Percentiles rank a stretch among this genome's conserved stretches.
Conservation (phyloP, 2,329 filamentous ascomycete genomes). For the Xylariaceae sp. region DNA sequence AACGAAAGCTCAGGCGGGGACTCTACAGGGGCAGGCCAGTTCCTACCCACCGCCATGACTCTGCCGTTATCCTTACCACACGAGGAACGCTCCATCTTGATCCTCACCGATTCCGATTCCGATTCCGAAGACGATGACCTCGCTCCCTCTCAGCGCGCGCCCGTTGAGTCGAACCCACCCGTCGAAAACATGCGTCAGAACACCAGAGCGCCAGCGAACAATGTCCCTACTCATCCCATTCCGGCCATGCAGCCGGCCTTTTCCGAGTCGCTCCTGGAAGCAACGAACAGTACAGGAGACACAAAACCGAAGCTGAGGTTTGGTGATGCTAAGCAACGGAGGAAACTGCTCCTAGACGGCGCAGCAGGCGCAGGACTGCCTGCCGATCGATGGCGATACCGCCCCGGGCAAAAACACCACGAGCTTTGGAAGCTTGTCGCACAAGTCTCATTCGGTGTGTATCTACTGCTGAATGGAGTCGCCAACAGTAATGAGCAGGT, state of each 20-base stretch:
- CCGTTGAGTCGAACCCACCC: constrained; percentile 18
- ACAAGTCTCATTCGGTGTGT: constrained; percentile 90
- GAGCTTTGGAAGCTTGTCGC: constrained; percentile 85
- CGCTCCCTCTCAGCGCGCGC: constrained; percentile 19
- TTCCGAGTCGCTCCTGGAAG: constrained; percentile 73
- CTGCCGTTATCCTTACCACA: constrained; percentile 28
- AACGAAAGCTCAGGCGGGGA: constrained; percentile 2
- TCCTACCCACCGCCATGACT: constrained; percentile 24
- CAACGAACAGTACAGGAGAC: constrained; percentile 44
- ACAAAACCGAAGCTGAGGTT: constrained; percentile 49
- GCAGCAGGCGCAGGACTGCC: constrained; percentile 64
- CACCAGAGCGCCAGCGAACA: constrained; percentile 29
- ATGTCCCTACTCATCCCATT: constrained; percentile 59
- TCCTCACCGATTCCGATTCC: constrained; percentile 26
- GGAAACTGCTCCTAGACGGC: constrained; percentile 62
- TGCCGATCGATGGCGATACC: constrained; percentile 69
- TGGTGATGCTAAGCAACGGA: constrained; percentile 55
- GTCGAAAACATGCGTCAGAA: constrained; percentile 27
- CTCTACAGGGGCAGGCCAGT: background rate
- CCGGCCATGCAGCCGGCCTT: constrained; percentile 74
- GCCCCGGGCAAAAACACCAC: constrained; percentile 71
- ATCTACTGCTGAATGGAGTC: constrained; percentile 75
- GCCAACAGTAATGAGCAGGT: constrained; percentile 88
- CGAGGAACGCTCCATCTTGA: constrained; percentile 28
- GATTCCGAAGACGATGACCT: constrained; percentile 29